phyloP scores from a whole-genome alignment of 768 basidiomycete genomes.

The Astraeus odoratus region DNA sequence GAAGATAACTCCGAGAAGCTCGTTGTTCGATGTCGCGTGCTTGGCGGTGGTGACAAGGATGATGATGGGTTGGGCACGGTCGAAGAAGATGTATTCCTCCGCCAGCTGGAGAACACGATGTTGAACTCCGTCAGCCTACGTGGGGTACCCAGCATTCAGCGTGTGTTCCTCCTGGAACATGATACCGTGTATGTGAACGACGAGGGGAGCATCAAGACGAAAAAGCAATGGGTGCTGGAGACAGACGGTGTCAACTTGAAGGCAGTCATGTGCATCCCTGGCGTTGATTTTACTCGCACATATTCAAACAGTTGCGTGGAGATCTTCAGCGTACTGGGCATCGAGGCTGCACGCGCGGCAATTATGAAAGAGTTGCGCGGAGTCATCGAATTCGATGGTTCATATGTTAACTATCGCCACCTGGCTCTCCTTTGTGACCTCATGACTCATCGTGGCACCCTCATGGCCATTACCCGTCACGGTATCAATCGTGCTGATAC shows the following conservation, averaged over 20 bases:
- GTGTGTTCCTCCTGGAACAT: conserved; percentile 90
- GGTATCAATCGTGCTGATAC: conserved; percentile 99
- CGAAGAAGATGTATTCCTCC: conserved; percentile 94
- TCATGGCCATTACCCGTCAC: conserved; percentile 99
- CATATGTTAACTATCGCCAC: conserved; percentile 98
- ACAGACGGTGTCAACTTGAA: conserved; percentile 96
- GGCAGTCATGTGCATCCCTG: conserved; percentile 91
- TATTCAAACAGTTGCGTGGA: conserved; percentile 98
- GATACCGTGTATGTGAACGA: conserved; percentile 62
- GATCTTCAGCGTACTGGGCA: conserved; percentile 89
- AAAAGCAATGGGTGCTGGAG: conserved; percentile 90
- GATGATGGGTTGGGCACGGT: conserved; percentile 68
- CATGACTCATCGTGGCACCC: conserved; percentile 91
- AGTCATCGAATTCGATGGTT: conserved; percentile 99
- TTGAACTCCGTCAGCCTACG: conserved; percentile 91
- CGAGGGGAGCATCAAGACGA: conserved; percentile 59
- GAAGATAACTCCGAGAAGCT: conserved; percentile 99
- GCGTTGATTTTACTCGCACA: conserved; percentile 88
- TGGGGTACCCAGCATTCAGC: conserved; percentile 84
- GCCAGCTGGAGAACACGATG: conserved; percentile 95
- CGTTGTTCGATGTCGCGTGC: conserved; percentile 91
- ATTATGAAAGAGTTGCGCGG: conserved; percentile 90
- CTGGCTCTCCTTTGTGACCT: conserved; percentile 93
- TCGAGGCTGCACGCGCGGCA: conserved; percentile 92
- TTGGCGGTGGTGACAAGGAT: conserved; percentile 79